A percentile compares a stretch with the other conserved stretches of the same genome.
Evolutionary conservation across 1,284 basidiomycete species (phyloP).

Genomic region (Porogramme epimiltina): DNA sequence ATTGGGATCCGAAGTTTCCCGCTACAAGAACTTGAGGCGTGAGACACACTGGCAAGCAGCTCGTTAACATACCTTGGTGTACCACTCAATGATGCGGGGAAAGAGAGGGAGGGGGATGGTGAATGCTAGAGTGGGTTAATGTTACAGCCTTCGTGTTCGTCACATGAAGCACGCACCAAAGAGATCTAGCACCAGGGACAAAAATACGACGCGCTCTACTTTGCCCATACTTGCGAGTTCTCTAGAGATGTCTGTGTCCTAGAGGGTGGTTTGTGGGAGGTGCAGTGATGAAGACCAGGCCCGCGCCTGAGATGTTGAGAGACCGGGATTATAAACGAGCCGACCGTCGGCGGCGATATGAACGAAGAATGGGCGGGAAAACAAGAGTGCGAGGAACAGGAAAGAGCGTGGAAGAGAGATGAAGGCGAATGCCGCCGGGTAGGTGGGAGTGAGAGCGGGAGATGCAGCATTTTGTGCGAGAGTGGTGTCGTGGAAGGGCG

Average conservation of each 20-base stretch:
- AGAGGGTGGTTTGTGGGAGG: neutral
- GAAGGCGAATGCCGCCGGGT: slow-evolving; percentile 2
- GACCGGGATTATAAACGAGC: slow-evolving; percentile 6
- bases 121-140: slow-evolving; percentile 57
- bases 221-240: slow-evolving; percentile 48
- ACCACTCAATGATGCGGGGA: slow-evolving; percentile 89
- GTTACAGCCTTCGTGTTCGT: neutral
- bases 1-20: slow-evolving; percentile 66
- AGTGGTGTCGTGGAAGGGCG: slow-evolving; percentile 6
- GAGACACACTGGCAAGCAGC: neutral
- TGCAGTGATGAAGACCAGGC: slow-evolving; percentile 1
- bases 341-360: slow-evolving; percentile 11
- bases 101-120: slow-evolving; percentile 94
- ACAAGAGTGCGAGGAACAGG: slow-evolving; percentile 2
- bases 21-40: slow-evolving; percentile 41
- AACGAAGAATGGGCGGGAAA: slow-evolving; percentile 2
- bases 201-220: slow-evolving; percentile 78
- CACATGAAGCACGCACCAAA: slow-evolving; percentile 55
- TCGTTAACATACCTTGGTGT: slow-evolving; percentile 57
- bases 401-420: slow-evolving; percentile 5
- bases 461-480: slow-evolving; percentile 9
- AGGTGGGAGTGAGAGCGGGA: slow-evolving; percentile 7
- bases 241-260: neutral
- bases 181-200: slow-evolving; percentile 84
- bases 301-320: slow-evolving; percentile 2